Conservation (phyloP, 768 basidiomycete genomes). For the Filobasidium wieringae region DNA sequence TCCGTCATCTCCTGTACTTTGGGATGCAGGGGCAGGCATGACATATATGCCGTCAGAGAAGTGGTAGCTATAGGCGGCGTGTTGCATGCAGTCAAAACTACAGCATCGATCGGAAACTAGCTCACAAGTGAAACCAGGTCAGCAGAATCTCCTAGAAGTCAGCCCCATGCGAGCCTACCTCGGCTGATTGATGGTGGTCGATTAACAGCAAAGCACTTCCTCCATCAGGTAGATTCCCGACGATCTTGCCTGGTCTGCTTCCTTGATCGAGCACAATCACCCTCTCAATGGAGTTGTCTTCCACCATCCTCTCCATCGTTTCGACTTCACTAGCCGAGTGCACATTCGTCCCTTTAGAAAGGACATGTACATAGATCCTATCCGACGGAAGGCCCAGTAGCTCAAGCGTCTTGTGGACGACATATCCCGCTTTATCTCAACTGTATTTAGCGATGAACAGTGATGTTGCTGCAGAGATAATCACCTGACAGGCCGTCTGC, state of each 20-base stretch:
- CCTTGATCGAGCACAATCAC: conserved; percentile 46
- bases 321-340: conserved; percentile 38
- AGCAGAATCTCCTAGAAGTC: no score
- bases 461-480: no score
- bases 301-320: conserved; percentile 22
- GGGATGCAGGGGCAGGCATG: conserved; percentile 39
- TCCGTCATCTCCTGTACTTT: conserved; percentile 29
- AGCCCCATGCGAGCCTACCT: conserved; percentile 20
- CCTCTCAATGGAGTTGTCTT: conserved; percentile 27
- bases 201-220: conserved; percentile 39
- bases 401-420: conserved; percentile 40
- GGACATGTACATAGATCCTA: conserved; percentile 40
- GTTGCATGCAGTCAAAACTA: conserved; percentile 42
- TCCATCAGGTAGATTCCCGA: conserved; percentile 17
- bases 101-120: conserved; percentile 18
- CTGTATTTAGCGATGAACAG: no score
- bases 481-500: conserved; percentile 38
- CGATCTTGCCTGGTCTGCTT: conserved; percentile 41
- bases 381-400: conserved; percentile 38
- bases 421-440: conserved; percentile 36
- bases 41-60: conserved; percentile 42
- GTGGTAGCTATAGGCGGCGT: conserved; percentile 44
- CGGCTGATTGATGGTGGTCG: conserved; percentile 45
- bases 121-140: no score
- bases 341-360: conserved; percentile 43